Conservation (phyloP, 352 stramenopile species). For the Phytophthora cryptogea region DNA sequence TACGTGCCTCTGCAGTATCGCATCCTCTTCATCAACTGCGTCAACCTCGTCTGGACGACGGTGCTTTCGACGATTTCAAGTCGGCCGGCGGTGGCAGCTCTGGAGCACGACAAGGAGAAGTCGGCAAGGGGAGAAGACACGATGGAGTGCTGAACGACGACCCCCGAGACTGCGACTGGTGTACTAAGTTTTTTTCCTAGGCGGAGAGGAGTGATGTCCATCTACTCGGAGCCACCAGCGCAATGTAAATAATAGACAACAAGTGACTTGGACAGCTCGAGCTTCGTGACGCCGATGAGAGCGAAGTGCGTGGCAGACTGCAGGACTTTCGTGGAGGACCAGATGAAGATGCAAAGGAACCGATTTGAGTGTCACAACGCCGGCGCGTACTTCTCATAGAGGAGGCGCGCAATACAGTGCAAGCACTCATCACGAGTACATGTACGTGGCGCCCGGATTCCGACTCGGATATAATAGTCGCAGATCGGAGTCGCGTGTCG, state of each 20-base stretch:
- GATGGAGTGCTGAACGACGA: conserved; percentile 7
- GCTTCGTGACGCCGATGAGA: neutral
- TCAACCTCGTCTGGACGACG: conserved; percentile 51
- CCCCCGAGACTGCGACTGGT: neutral
- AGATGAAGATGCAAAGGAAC: conserved; percentile 28
- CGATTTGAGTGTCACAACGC: conserved; percentile 40
- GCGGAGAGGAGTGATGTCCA: too few species aligned
- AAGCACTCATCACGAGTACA: conserved; percentile 29
- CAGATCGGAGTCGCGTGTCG: conserved; percentile 7
- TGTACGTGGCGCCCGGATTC: conserved; percentile 7
- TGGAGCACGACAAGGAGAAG: conserved; percentile 3
- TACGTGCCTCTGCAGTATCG: conserved; percentile 48
- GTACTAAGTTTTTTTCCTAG: too few species aligned
- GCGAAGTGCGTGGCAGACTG: neutral
- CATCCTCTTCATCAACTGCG: conserved; percentile 50
- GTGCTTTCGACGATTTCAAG: conserved; percentile 45
- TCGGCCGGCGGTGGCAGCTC: conserved; percentile 6
- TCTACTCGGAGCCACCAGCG: neutral
- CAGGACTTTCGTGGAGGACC: conserved; percentile 4
- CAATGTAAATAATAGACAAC: conserved; percentile 10
- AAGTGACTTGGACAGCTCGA: neutral
- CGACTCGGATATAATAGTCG: conserved; percentile 16
- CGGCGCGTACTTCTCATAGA: conserved; percentile 28
- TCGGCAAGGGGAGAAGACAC: conserved; percentile 7
- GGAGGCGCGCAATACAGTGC: conserved; percentile 29